Evolutionary conservation across 352 stramenopile species (phyloP).

Genomic region (Aphanomyces astaci): DNA sequence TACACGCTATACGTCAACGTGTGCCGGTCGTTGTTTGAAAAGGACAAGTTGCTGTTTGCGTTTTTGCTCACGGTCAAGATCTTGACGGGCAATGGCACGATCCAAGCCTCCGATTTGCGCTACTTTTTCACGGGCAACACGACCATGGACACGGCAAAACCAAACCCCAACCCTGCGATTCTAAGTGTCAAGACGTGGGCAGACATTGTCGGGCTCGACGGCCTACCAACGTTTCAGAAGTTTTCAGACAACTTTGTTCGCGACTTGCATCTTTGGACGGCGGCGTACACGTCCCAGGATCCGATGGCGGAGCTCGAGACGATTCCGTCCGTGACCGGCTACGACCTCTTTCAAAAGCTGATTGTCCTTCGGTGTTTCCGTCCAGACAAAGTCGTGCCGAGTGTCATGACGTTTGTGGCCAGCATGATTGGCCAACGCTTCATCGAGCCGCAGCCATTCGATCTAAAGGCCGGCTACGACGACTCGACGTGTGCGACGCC

Average conservation of each 20-base stretch:
- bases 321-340: conserved; percentile 39
- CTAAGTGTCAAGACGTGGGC: conserved; percentile 86
- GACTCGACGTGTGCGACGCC: conserved; percentile 92
- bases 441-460: conserved; percentile 90
- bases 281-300: conserved; percentile 80
- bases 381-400: conserved; percentile 88
- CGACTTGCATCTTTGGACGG: conserved; percentile 54
- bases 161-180: conserved; percentile 65
- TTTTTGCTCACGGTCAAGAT: conserved; percentile 93
- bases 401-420: conserved; percentile 87
- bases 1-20: conserved; percentile 93
- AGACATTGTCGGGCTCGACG: conserved; percentile 74
- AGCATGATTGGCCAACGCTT: conserved; percentile 85
- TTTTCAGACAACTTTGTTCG: conserved; percentile 48
- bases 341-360: conserved; percentile 87
- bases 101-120: conserved; percentile 70
- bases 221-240: conserved; percentile 38
- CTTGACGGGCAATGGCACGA: conserved; percentile 64
- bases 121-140: conserved; percentile 92
- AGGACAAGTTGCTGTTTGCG: conserved; percentile 93
- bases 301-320: conserved; percentile 56
- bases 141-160: conserved; percentile 80
- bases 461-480: conserved; percentile 87
- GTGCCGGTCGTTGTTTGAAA: conserved; percentile 94
- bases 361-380: conserved; percentile 87